phyloP scores from a whole-genome alignment of 1,284 basidiomycete species.

The Chiua sp. region DNA sequence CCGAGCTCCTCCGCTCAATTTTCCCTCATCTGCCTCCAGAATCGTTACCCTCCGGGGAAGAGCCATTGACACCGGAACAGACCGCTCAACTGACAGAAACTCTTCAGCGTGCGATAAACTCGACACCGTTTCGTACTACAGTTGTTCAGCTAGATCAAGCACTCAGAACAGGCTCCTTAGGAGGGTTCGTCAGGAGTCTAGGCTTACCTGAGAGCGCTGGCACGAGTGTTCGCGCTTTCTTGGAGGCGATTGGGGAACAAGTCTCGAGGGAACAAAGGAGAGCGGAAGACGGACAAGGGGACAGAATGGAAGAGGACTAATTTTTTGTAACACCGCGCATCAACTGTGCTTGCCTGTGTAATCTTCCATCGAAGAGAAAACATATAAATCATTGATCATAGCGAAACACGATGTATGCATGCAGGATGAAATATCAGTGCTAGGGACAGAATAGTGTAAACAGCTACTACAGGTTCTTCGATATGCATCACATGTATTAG shows the following conservation, averaged over 20 bases:
- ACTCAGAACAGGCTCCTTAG: slow-evolving; percentile 74
- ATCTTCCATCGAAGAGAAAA: neutral
- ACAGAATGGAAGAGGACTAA: slow-evolving; percentile 37
- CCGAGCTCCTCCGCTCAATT: slow-evolving; percentile 66
- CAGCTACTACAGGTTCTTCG: slow-evolving; percentile 28
- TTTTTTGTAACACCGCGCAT: neutral
- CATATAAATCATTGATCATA: neutral
- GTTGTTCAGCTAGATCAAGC: slow-evolving; percentile 79
- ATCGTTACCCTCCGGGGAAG: slow-evolving; percentile 18
- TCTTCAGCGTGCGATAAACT: slow-evolving; percentile 59
- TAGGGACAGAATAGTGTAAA: neutral
- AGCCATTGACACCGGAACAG: slow-evolving; percentile 29
- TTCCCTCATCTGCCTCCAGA: slow-evolving; percentile 74
- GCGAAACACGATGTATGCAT: neutral
- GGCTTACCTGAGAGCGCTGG: slow-evolving; percentile 83
- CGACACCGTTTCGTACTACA: slow-evolving; percentile 62
- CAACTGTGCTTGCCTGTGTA: neutral
- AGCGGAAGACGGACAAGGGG: slow-evolving; percentile 29
- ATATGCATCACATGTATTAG: slow-evolving; percentile 35
- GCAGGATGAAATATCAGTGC: neutral
- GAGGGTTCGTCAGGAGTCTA: slow-evolving; percentile 70
- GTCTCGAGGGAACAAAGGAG: slow-evolving; percentile 52
- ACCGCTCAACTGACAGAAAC: slow-evolving; percentile 55
- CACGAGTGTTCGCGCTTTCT: slow-evolving; percentile 69
- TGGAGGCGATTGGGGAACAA: slow-evolving; percentile 76